Evolutionary conservation across 163 green algal species (phyloP).

Genomic region (Volvox carteri): DNA sequence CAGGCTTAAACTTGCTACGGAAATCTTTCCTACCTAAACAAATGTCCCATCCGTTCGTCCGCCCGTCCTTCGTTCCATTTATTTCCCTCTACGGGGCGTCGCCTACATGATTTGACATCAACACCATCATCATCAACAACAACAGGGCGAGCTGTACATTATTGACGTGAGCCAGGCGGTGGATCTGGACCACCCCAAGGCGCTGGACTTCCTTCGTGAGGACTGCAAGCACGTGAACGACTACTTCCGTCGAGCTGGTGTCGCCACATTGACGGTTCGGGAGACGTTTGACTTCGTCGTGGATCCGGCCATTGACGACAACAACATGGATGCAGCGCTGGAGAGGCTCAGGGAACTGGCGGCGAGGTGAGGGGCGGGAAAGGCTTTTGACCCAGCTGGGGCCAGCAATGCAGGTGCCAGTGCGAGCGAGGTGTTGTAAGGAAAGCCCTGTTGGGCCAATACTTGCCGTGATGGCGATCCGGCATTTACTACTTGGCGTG

Average conservation of each 20-base stretch:
- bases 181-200: slow-evolving; percentile 98
- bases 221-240: slow-evolving; percentile 87
- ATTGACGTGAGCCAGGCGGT: slow-evolving; percentile 99
- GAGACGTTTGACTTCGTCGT: slow-evolving; percentile 99
- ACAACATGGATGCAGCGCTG: slow-evolving; percentile 82
- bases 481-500: too few species aligned
- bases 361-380: slow-evolving; percentile 61
- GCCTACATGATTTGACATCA: neutral
- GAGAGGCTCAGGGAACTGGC: slow-evolving; percentile 84
- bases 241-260: slow-evolving; percentile 80
- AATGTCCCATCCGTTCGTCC: too few species aligned
- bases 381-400: too few species aligned
- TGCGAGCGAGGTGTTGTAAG: too few species aligned
- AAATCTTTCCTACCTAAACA: too few species aligned
- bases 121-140: too few species aligned
- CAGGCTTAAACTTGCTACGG: too few species aligned
- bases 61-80: neutral
- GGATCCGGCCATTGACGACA: slow-evolving; percentile 88
- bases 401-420: too few species aligned
- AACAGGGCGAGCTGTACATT: slow-evolving; percentile 90
- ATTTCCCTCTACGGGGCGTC: neutral
- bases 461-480: too few species aligned
- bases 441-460: too few species aligned
- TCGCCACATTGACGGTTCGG: slow-evolving; percentile 88
- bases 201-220: slow-evolving; percentile 97